Percentiles rank a stretch among this genome's conserved stretches.
phyloP scores from a whole-genome alignment of 352 stramenopile genomes.

The Achlya hypogyna region DNA sequence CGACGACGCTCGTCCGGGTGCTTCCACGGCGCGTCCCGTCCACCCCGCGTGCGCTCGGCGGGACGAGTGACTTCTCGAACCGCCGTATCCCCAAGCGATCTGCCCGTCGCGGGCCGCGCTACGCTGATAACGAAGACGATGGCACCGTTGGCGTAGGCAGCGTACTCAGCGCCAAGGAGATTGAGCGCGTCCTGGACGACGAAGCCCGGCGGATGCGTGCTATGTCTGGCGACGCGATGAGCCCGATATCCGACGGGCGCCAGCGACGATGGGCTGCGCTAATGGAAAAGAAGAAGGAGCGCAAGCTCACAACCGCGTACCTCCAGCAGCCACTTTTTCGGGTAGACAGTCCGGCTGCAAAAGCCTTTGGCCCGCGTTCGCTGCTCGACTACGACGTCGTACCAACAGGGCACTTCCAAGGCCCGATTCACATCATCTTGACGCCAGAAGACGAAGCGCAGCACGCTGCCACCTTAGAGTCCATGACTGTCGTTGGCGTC shows the following conservation, averaged over 20 bases:
- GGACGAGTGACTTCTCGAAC: neutral
- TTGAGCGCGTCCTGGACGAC: neutral
- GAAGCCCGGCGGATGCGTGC: neutral
- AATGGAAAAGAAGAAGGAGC: conserved; percentile 13
- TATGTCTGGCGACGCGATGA: too few species aligned
- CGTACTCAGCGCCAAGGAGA: neutral
- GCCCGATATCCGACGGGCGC: neutral
- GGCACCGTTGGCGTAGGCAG: neutral
- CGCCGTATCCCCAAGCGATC: neutral
- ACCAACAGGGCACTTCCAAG: neutral
- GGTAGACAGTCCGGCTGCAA: neutral
- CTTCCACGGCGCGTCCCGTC: too few species aligned
- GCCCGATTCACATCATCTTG: conserved; percentile 5
- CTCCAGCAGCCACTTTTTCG: conserved; percentile 10
- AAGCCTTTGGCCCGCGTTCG: neutral
- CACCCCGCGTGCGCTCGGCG: neutral
- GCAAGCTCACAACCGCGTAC: neutral
- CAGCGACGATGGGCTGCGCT: neutral
- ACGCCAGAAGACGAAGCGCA: neutral
- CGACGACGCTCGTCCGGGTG: neutral
- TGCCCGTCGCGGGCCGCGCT: too few species aligned
- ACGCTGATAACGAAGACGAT: neutral
- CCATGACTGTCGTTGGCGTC: conserved; percentile 34
- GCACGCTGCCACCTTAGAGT: neutral
- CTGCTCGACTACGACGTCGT: conserved; percentile 3